Evolutionary conservation across 2,329 filamentous ascomycete genomes (phyloP).

Genomic region (Hymenoscyphus scutula): DNA sequence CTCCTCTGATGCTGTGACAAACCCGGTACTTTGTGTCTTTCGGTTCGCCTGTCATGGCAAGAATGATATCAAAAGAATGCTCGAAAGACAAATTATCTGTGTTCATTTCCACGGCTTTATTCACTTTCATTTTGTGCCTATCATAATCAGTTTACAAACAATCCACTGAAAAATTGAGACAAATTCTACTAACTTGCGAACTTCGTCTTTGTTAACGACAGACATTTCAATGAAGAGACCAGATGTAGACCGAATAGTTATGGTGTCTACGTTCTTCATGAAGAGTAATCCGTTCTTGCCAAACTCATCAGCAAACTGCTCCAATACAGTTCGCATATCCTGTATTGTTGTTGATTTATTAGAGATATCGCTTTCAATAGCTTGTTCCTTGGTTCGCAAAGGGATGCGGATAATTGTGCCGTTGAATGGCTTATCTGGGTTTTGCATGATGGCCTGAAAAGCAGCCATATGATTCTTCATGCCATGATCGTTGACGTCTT

Average conservation of each 20-base stretch:
- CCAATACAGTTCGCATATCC: conserved; percentile 33
- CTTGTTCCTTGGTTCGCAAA: conserved; percentile 32
- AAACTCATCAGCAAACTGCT: conserved; percentile 32
- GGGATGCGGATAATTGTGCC: conserved; percentile 39
- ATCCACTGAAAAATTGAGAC: neutral
- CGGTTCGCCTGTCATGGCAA: conserved; percentile 12
- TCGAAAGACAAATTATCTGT: conserved; percentile 17
- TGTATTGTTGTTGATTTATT: conserved; percentile 23
- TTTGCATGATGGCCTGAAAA: conserved; percentile 29
- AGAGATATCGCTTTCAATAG: conserved; percentile 34
- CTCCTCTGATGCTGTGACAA: conserved; percentile 34
- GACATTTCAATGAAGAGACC: conserved; percentile 20
- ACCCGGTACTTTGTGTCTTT: conserved; percentile 24
- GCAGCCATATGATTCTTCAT: conserved; percentile 36
- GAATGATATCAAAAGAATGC: conserved; percentile 20
- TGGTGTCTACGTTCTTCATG: conserved; percentile 33
- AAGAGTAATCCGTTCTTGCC: conserved; percentile 34
- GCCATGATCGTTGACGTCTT: conserved; percentile 19
- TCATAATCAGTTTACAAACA: neutral
- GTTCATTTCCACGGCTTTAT: too few species aligned
- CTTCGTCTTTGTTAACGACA: conserved; percentile 15
- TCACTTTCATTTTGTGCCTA: conserved; percentile 24
- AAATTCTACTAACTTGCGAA: conserved; percentile 22
- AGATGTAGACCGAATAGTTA: conserved; percentile 21
- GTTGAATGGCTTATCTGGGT: conserved; percentile 23